phyloP scores from a whole-genome alignment of 495 filamentous ascomycete species.

The Penicillium nucicola region DNA sequence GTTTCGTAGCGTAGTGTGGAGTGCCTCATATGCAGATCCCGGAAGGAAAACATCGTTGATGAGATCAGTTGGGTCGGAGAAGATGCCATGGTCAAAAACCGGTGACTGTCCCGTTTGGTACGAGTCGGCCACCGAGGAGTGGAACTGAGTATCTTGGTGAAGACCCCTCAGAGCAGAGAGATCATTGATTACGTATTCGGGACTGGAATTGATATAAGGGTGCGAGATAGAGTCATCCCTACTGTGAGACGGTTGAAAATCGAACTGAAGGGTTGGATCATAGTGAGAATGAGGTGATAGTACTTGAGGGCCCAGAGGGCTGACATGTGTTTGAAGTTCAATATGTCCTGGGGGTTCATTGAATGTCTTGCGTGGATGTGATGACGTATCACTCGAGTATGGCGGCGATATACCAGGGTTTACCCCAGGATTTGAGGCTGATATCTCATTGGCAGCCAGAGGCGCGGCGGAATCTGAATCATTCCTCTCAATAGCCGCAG shows the following conservation, averaged over 20 bases:
- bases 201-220: conserved; percentile 26
- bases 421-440: background rate
- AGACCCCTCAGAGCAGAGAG: conserved; percentile 16
- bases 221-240: conserved; percentile 13
- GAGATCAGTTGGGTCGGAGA: conserved; percentile 25
- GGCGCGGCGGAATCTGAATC: background rate
- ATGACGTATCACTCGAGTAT: conserved; percentile 9
- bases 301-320: background rate
- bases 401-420: conserved; percentile 11
- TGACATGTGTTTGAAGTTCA: background rate
- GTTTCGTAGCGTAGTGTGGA: conserved; percentile 33
- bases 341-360: background rate
- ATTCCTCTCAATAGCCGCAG: background rate
- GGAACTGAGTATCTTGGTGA: conserved; percentile 2
- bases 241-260: conserved; percentile 1
- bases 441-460: background rate
- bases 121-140: conserved; percentile 6
- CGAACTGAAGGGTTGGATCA: background rate
- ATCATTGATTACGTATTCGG: conserved; percentile 27
- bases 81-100: conserved; percentile 22
- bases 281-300: background rate
- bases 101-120: conserved; percentile 23
- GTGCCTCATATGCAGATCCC: conserved; percentile 32
- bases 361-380: background rate
- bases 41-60: conserved; percentile 32